Conservation (phyloP, 441 rosid genomes). For the Populus hybrid region DNA sequence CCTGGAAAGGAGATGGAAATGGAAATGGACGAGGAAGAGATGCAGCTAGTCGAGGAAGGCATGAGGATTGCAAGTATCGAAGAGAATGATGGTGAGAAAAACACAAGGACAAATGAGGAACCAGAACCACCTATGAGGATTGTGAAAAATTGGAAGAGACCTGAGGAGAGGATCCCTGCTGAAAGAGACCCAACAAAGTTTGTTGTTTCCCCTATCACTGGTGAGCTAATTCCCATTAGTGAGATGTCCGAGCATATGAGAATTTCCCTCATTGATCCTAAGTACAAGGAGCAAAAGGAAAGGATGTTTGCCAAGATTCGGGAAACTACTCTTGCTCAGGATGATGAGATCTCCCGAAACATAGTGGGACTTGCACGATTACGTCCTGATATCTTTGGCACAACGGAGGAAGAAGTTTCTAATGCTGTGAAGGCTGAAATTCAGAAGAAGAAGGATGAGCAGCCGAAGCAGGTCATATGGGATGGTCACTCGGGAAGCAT, state of each 20-base stretch:
- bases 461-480: conserved; percentile 98
- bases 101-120: conserved; percentile 46
- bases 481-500: conserved; percentile 99
- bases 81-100: conserved; percentile 50
- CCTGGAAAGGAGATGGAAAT: conserved; percentile 93
- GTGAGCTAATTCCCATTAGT: conserved; percentile 83
- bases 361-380: conserved; percentile 89
- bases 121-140: conserved; percentile 91
- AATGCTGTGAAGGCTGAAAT: conserved; percentile 99
- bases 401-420: conserved; percentile 99
- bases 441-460: conserved; percentile 98
- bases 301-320: conserved; percentile 99
- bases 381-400: conserved; percentile 98
- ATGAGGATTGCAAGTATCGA: conserved; percentile 75
- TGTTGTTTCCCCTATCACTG: conserved; percentile 92
- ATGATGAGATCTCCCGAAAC: conserved; percentile 96
- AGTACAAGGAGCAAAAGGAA: conserved; percentile 97
- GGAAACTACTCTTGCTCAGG: conserved; percentile 97
- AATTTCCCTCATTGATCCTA: conserved; percentile 95
- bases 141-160: conserved; percentile 98
- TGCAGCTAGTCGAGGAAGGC: conserved; percentile 94
- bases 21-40: conserved; percentile 99
- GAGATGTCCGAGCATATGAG: conserved; percentile 99
- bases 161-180: conserved; percentile 83
- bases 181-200: conserved; percentile 88